A percentile compares a stretch with the other conserved stretches of the same genome.
Conservation (phyloP, 2,329 filamentous ascomycete genomes). For the Xylariales sp. region DNA sequence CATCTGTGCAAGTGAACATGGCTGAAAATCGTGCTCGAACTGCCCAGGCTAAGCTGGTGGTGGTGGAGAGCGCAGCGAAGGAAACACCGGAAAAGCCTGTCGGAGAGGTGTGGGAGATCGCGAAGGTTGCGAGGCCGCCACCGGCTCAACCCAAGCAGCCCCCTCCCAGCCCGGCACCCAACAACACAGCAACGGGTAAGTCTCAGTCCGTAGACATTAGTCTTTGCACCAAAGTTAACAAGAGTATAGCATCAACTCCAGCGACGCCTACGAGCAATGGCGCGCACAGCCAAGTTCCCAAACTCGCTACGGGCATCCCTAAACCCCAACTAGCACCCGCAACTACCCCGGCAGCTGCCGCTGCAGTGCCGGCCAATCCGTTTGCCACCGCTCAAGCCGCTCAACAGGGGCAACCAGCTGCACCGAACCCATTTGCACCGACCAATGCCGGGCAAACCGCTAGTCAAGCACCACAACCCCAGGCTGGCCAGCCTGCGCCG, state of each 20-base stretch:
- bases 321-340: too few species aligned
- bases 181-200: slow-evolving; percentile 7
- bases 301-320: slow-evolving; percentile 6
- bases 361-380: slow-evolving; percentile 12
- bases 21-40: slow-evolving; percentile 63
- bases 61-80: slow-evolving; percentile 76
- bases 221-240: slow-evolving; percentile 9
- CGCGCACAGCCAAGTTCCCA: slow-evolving; percentile 10
- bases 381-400: slow-evolving; percentile 7
- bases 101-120: slow-evolving; percentile 79
- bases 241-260: slow-evolving; percentile 10
- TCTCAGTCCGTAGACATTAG: neutral
- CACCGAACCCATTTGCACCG: slow-evolving; percentile 5
- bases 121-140: slow-evolving; percentile 59
- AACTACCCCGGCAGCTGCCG: neutral
- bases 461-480: slow-evolving; percentile 11
- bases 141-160: slow-evolving; percentile 24
- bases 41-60: slow-evolving; percentile 66
- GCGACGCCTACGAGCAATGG: slow-evolving; percentile 4
- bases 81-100: slow-evolving; percentile 84
- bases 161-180: slow-evolving; percentile 14
- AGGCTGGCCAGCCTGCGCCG: slow-evolving; percentile 10
- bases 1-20: slow-evolving; percentile 72
- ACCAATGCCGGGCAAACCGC: slow-evolving; percentile 5
- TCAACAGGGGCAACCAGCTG: slow-evolving; percentile 7